Conservation (phyloP, 2,329 filamentous ascomycete species). For the Talaromyces funiculosus region DNA sequence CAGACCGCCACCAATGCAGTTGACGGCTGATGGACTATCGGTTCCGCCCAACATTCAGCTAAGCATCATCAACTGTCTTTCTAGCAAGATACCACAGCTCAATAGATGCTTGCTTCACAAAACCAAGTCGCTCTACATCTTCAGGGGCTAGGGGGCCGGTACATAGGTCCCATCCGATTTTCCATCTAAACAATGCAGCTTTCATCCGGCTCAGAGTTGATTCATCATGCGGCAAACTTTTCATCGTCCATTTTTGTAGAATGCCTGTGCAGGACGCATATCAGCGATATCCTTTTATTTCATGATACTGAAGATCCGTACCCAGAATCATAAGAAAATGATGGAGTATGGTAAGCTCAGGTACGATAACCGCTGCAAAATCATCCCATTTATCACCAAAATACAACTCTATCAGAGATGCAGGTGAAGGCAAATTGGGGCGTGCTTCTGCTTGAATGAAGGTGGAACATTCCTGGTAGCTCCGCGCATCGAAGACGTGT, state of each 20-base stretch:
- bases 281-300: not conserved
- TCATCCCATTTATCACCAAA: not conserved
- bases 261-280: not conserved
- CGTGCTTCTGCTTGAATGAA: not conserved
- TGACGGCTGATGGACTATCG: not conserved
- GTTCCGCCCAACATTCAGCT: not conserved
- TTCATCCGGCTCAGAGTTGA: no score
- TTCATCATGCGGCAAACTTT: not conserved
- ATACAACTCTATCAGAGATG: not conserved
- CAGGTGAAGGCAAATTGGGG: not conserved
- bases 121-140: not conserved
- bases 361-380: not conserved
- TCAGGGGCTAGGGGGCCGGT: not conserved
- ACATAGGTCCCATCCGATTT: not conserved
- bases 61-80: not conserved
- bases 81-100: not conserved
- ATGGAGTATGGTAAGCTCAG: not conserved
- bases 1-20: not conserved
- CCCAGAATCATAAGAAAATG: not conserved
- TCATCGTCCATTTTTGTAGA: not conserved
- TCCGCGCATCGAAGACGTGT: not conserved
- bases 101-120: not conserved
- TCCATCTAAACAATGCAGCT: not conserved
- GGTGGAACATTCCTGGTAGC: not conserved
- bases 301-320: not conserved